Evolutionary conservation across 208 protist genomes (phyloP).

Genomic region (Borovskyia barvae): DNA sequence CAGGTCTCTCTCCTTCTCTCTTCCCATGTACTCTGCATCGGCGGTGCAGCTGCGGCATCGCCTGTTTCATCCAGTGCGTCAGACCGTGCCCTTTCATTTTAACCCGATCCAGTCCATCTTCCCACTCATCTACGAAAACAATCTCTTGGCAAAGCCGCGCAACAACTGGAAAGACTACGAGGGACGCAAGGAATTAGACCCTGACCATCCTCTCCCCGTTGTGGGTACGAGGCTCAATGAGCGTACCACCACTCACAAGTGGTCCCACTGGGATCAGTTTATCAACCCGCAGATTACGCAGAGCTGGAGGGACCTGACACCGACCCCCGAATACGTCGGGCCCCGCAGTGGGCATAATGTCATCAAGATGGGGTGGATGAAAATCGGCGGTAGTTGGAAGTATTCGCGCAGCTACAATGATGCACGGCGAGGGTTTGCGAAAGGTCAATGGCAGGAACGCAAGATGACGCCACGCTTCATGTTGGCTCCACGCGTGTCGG

Average conservation of each 20-base stretch:
- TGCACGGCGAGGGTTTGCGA: constrained; percentile 64
- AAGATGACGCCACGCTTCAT: constrained; percentile 92
- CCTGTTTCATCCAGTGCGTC: constrained; percentile 69
- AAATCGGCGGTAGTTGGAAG: constrained; percentile 89
- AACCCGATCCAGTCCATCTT: constrained; percentile 79
- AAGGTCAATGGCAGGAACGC: constrained; percentile 88
- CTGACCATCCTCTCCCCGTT: constrained; percentile 81
- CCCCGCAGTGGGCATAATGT: constrained; percentile 82
- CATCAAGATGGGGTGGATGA: constrained; percentile 91
- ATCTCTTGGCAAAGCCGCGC: constrained; percentile 76
- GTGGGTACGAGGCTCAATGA: constrained; percentile 77
- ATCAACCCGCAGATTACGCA: constrained; percentile 83
- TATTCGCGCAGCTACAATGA: constrained; percentile 86
- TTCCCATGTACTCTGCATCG: constrained; percentile 15
- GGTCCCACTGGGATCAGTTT: constrained; percentile 86
- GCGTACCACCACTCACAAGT: constrained; percentile 76
- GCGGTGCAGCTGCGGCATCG: constrained; percentile 36
- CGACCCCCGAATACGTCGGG: constrained; percentile 84
- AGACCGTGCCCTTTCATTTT: constrained; percentile 75
- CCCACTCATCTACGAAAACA: constrained; percentile 88
- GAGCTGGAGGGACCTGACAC: constrained; percentile 60
- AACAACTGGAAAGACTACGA: constrained; percentile 84
- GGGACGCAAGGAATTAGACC: constrained; percentile 76
- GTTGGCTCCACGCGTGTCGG: constrained; percentile 85
- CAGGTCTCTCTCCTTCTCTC: no score